Base-by-base conservation (phyloP, 2,329 filamentous ascomycete genomes). In the Colletotrichum sojae region DNA sequence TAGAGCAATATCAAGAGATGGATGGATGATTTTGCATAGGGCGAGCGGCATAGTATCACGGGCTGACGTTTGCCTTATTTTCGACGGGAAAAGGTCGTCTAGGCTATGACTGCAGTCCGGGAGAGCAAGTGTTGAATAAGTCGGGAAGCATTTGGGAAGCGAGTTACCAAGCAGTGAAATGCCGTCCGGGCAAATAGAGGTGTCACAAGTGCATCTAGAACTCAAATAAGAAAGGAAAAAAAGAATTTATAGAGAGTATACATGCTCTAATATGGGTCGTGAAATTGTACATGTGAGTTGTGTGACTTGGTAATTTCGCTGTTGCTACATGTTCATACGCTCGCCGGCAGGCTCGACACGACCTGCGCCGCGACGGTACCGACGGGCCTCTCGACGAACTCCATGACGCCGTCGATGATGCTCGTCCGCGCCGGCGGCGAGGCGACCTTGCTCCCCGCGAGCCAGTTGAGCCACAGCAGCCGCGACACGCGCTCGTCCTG, bases 331-430 rank as follows among this genome's bases (percentile, higher is more conserved):
- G 69, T 62, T 58, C 55, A 75, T 60, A 56, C 49, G 58, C 3
- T n/a, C n/a, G 13, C 13, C n/a, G 13, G 13, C 3, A 25, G 3
- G 72, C 73, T 74, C 6, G 22, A 85, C 60, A 90, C 73, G 55
- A 97, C 92, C 83, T 94, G 93, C 43, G 93, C 88, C 57, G 94
- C 93, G 1, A 97, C 91, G 0, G 94, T 97, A 1, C 95, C 95
- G 16, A 97, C 89, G 0, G 96, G 96, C 72, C 95, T 84, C 80
- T 94, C 93, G 1, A 96, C 94, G 81, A 98, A 92, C 73, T 91
- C 91, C 85, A 98, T 91, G 70, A 97, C 88, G 0, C 96, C 96
- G 55, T 97, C 90, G 4, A 97, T 92, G 58, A 99, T 92, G 73
- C 88, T 97, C 80, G 90, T 86, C 73, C 95, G 88, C 16, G 94